Conservation (phyloP, 371 early-diverging fungal genomes). For the Mortierella sp. region DNA sequence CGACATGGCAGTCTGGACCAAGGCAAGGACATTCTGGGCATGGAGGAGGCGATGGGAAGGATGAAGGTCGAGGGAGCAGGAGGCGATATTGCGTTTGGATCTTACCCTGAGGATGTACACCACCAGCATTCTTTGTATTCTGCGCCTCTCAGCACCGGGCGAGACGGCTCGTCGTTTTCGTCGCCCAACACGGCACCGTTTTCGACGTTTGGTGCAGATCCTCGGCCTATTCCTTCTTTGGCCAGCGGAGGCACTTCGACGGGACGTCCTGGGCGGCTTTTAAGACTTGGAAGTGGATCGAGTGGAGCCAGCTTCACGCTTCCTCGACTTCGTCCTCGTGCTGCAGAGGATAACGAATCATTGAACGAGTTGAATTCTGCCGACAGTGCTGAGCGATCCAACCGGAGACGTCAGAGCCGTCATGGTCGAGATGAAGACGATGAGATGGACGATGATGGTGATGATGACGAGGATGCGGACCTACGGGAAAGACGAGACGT, state of each 20-base stretch:
- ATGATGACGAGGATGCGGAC: slow-evolving; percentile 30
- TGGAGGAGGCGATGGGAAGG: slow-evolving; percentile 43
- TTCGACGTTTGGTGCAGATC: slow-evolving; percentile 23
- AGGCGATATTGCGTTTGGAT: slow-evolving; percentile 47
- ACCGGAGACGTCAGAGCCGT: slow-evolving; percentile 4
- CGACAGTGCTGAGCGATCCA: neutral
- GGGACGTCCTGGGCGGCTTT: slow-evolving; percentile 25
- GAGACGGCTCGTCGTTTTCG: neutral
- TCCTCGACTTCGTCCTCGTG: slow-evolving; percentile 40
- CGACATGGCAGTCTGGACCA: slow-evolving; percentile 57
- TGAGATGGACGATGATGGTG: slow-evolving; percentile 31
- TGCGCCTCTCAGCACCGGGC: slow-evolving; percentile 34
- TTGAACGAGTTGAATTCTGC: slow-evolving; percentile 43
- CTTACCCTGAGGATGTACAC: slow-evolving; percentile 53
- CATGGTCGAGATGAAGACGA: slow-evolving; percentile 12
- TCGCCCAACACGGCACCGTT: neutral
- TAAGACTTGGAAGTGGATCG: slow-evolving; percentile 40
- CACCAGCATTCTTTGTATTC: slow-evolving; percentile 51
- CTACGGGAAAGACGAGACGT: slow-evolving; percentile 6
- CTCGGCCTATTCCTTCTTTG: slow-evolving; percentile 37
- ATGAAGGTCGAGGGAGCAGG: slow-evolving; percentile 19
- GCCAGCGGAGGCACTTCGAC: slow-evolving; percentile 14
- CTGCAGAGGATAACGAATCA: slow-evolving; percentile 43
- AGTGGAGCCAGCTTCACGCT: slow-evolving; percentile 30
- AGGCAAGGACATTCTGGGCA: slow-evolving; percentile 34